Evolutionary conservation across 2,329 filamentous ascomycete genomes (phyloP), one percentile per base, ranked within the genome.

Genomic region (Stachybotrys chlorohalonatus): DNA sequence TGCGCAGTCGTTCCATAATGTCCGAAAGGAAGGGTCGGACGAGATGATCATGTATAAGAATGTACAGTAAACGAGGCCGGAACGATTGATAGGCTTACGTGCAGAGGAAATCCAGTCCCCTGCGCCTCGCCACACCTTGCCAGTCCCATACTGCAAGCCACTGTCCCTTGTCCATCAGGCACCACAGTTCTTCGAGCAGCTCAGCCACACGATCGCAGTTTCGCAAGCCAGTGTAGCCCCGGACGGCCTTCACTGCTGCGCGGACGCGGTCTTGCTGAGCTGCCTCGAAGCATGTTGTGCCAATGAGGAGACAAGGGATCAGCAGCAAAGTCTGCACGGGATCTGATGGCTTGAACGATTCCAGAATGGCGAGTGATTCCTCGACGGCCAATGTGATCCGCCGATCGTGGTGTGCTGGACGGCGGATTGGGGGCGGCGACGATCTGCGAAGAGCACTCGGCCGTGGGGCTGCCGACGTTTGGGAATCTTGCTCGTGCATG

Each of bases 71-170:
- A 46, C 45, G 13, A 32, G 72, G 49, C 67, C n/a, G 2, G 24
- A 24, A 24, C 24, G 24, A 4, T 24, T 24, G 24, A 24, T 24
- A 24, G 24, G 24, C 66, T 70, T 58, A 74, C 30, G 71, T 66
- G 64, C 79, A 81, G 3, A 82, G 70, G 60, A 84, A 84, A 65
- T 84, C 78, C 42, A 84, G 71, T 0, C 72, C 74, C 67, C 83
- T 75, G 7, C 70, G 63, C 53, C 72, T 68, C 1, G 82, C 81
- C 31, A 85, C 74, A 4, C 71, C 70, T 57, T 85, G 82, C 82
- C 82, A 86, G 64, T 86, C 83, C 83, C 83, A 86, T 7, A 80
- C 81, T 16, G 74, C 73, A 31, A 73, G 61, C 77, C 81, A 84
- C 52, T 85, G 79, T 17, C 77, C 80, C 9, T 67, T 65, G 31